These are phyloP conservation scores for Cordyceps cicadae DNA, from an alignment of 2,329 filamentous ascomycete genomes.

Conservation along the genomic window DNA sequence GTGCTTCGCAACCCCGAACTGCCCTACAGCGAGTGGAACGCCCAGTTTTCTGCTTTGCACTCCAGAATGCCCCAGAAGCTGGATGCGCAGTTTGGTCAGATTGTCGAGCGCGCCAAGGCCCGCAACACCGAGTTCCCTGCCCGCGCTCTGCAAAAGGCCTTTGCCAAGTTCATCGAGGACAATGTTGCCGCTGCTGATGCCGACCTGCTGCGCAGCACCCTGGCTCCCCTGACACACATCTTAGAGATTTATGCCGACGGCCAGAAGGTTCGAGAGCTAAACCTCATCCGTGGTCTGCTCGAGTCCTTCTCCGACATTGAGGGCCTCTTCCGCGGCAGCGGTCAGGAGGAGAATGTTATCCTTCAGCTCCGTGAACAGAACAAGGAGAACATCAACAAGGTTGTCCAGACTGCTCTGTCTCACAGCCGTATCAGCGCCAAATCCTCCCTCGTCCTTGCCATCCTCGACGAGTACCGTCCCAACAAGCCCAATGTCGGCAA, in stretches of 20 bases:
- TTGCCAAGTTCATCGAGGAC: conserved; percentile 83
- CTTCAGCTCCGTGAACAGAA: conserved; percentile 91
- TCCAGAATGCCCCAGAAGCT: conserved; percentile 94
- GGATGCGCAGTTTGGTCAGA: conserved; percentile 70
- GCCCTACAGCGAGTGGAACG: conserved; percentile 93
- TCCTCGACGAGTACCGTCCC: conserved; percentile 87
- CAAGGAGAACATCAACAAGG: conserved; percentile 80
- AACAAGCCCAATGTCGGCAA: conserved; percentile 89
- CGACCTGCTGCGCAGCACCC: conserved; percentile 60
- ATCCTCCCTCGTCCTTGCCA: conserved; percentile 85
- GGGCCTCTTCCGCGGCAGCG: conserved; percentile 76
- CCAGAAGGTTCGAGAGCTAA: conserved; percentile 82
- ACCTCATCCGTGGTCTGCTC: conserved; percentile 70
- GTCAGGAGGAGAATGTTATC: conserved; percentile 89
- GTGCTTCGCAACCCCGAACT: conserved; percentile 84
- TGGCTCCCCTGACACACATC: conserved; percentile 69
- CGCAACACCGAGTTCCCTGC: conserved; percentile 85
- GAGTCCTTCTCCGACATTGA: conserved; percentile 77
- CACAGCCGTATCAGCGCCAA: conserved; percentile 89
- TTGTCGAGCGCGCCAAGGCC: conserved; percentile 73
- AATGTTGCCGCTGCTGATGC: conserved; percentile 67
- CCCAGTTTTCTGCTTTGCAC: conserved; percentile 93
- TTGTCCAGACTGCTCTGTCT: conserved; percentile 83
- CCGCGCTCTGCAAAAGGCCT: conserved; percentile 74
- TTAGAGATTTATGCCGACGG: conserved; percentile 77